Conservation (phyloP, 306 rosid genomes). For the Abrus precatorius region DNA sequence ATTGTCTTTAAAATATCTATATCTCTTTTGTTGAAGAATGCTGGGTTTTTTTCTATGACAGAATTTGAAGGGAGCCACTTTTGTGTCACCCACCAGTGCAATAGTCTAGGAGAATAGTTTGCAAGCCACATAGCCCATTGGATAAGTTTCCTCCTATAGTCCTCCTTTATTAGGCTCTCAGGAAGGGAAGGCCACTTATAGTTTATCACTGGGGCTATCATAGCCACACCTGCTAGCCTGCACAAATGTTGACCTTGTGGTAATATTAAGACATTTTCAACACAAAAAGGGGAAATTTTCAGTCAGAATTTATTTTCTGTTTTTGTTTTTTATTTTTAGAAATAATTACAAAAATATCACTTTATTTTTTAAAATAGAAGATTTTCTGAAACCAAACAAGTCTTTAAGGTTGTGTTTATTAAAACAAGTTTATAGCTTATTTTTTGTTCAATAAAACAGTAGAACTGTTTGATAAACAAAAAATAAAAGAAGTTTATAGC, state of each 20-base stretch:
- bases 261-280: slow-evolving; percentile 26
- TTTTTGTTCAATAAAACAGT: no score
- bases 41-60: slow-evolving; percentile 75
- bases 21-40: slow-evolving; percentile 80
- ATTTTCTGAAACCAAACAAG: not conserved
- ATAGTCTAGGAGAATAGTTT: slow-evolving; percentile 64
- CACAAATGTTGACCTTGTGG: slow-evolving; percentile 47
- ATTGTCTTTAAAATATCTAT: slow-evolving; percentile 70
- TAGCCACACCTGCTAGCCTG: slow-evolving; percentile 87
- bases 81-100: slow-evolving; percentile 88
- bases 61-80: slow-evolving; percentile 96
- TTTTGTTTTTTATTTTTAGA: not conserved
- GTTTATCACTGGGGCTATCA: slow-evolving; percentile 84
- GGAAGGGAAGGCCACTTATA: slow-evolving; percentile 94
- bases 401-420: not conserved
- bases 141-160: slow-evolving; percentile 72
- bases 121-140: slow-evolving; percentile 68
- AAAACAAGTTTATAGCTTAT: no score
- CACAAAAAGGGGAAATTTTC: not conserved
- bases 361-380: not conserved
- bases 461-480: no score
- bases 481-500: no score
- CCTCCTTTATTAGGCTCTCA: slow-evolving; percentile 64
- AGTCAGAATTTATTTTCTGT: not conserved
- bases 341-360: not conserved